Conservation (phyloP, 257 asterid species). For the Solanum arcanum region DNA sequence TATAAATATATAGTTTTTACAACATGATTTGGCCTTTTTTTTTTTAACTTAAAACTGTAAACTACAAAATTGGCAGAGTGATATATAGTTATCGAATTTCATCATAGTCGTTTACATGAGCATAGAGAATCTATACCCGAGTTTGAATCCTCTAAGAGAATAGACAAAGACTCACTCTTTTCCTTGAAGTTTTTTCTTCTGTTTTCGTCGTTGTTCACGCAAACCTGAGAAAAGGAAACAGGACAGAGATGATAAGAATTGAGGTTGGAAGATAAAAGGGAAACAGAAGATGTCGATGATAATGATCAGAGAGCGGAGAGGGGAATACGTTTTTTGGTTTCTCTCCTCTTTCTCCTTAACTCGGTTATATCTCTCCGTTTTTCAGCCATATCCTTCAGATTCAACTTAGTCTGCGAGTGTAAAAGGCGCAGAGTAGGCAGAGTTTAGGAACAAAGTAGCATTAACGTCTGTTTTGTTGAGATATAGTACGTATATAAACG, state of each 20-base stretch:
- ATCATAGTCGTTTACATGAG: not conserved
- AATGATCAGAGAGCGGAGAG: not conserved
- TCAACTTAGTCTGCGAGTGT: conserved; percentile 9
- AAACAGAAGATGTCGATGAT: not conserved
- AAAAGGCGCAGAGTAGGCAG: not conserved
- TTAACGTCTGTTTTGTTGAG: not conserved
- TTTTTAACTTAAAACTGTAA: not conserved
- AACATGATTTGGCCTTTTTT: not conserved
- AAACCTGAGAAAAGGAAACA: conserved; percentile 13
- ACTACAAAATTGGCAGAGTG: not conserved
- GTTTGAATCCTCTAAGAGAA: not conserved
- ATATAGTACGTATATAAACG: not conserved
- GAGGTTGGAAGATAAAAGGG: not conserved
- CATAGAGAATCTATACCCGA: not conserved
- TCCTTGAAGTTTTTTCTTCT: conserved; percentile 21
- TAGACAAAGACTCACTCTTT: not conserved
- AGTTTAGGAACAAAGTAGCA: not conserved
- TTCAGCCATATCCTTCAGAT: conserved; percentile 25
- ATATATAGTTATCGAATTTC: not conserved
- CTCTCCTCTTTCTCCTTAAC: conserved; percentile 31
- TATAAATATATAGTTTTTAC: not conserved
- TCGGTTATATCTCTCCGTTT: conserved; percentile 18
- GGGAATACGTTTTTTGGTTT: conserved; percentile 30
- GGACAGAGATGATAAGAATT: not conserved
- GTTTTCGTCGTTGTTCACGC: conserved; percentile 32